Conservation (phyloP, 495 filamentous ascomycete species). For the Lasiosphaeris hirsuta region DNA sequence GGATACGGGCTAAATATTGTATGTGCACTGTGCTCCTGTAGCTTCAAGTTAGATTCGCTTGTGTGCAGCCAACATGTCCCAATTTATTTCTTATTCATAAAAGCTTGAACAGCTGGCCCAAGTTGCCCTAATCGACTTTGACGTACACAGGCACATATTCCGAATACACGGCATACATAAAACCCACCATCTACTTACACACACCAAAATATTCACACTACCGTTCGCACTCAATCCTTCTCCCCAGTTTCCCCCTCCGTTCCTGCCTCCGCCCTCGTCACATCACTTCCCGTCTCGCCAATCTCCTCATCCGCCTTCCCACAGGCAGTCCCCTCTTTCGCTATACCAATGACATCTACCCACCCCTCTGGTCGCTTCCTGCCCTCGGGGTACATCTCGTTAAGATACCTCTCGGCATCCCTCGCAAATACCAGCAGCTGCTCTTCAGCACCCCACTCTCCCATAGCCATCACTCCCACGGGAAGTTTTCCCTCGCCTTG, state of each 20-base stretch:
- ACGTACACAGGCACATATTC: no score
- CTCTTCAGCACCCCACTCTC: constrained; percentile 85
- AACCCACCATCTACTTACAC: no score
- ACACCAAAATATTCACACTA: no score
- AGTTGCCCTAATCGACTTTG: no score
- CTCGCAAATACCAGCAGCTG: constrained; percentile 70
- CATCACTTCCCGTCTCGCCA: not conserved
- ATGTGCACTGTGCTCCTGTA: no score
- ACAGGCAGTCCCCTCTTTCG: constrained; percentile 14
- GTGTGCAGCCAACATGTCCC: no score
- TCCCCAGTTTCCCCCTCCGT: not conserved
- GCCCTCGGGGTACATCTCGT: constrained; percentile 35
- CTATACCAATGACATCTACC: constrained; percentile 39
- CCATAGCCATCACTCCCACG: constrained; percentile 85
- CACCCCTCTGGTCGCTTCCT: constrained; percentile 39
- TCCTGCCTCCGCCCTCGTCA: not conserved
- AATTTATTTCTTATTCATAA: no score
- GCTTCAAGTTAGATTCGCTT: no score
- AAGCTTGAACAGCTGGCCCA: no score
- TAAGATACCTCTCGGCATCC: constrained; percentile 57
- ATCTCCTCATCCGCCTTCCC: not conserved
- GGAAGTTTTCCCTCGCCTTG: constrained; percentile 51
- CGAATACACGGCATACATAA: no score
- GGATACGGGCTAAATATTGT: not conserved
- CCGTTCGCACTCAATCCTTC: no score